Base-by-base conservation (phyloP, 2,329 filamentous ascomycete species). In the Gaeumannomyces tritici region DNA sequence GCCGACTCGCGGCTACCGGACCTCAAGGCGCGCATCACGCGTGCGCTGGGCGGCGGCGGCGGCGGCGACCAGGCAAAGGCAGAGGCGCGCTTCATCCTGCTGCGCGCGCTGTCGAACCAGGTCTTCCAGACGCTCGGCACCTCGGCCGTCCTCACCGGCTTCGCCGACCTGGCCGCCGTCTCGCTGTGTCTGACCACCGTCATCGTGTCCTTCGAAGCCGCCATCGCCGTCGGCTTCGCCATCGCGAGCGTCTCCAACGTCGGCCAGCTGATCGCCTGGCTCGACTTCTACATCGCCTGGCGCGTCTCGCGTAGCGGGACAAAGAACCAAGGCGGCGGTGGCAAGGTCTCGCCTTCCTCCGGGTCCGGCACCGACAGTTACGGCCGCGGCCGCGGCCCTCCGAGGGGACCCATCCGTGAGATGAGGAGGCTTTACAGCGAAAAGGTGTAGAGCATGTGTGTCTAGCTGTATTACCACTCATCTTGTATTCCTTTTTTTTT, bases 121-220 rank as follows among this genome's bases (percentile, higher is more conserved):
- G 27, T 71, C 15, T 67, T 74, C 31, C 64, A 72, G 1, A 31
- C 64, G 13, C 64, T 73, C 4, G 61, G 67, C 3, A 28, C 69
- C 4, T 61, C 65, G 0, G 68, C 71, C 0, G 63, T 65, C 18
- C 60, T 70, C 7, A 68, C 66, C 0, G 73, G 73, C 6, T 73
- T 74, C 54, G 62, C 66, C 1, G 71, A 72, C 42, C 63, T 74
- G 3, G 69, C 66, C 57, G 63, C 63, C 11, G 66, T 72, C 15
- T 62, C 67, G 1, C 64, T 74, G 26, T 71, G 72, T 61, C n/a
- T 21, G 18, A 57, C 71, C 31, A 70, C 70, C 7, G 67, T 69
- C 18, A 57, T 69, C 21, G 57, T 74, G 7, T 62, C 70, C 2
- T 69, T 74, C 31, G 68, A 71, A 57, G 28, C 66, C 9, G 69